Evolutionary conservation across 306 rosid genomes (phyloP), one percentile per base, ranked within the genome.

Genomic region (Cercis canadensis): DNA sequence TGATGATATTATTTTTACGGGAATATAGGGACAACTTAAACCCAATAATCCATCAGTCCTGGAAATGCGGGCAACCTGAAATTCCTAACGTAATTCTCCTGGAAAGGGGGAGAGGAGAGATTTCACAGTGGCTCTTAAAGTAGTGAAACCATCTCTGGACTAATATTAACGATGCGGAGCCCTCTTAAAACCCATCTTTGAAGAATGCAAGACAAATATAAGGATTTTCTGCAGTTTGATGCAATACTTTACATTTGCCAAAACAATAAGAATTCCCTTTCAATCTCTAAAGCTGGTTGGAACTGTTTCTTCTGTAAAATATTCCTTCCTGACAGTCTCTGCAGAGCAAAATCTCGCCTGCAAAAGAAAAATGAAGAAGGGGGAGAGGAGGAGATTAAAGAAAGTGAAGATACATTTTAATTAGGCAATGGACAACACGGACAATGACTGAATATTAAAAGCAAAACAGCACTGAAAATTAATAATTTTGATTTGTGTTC

Each of bases 291-390:
- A 89, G 73, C 65, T 78, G 18, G 84, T 76, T 0, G 97, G 96
- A 62, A 91, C 59, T 14, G 90, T 87, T 57, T 79, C 86, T 58
- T 79, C 83, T 10, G 89, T 85, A 75, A 95, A 95, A 70, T 89
- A 89, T 74, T 95, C 96, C 78, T 83, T 81, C 72, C 86, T 82
- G 44, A 91, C 80, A 40, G 82, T 83, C 60, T 95, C 92, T 45
- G 74, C 85, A 3, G 95, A 84, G 84, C 99, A 95, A 84, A 95
- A 95, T 54, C 85, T 86, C 63, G 55, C 97, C 99, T 95, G 74
- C 80, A 82, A 81, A 77, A 77, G 14, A 51, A 51, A 47, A 55
- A 36, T 24, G 29, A 24, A 24, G 3, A 14, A 11, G 46, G 2
- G 73, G 47, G 33, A 17, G 49, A 12, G 37, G 29, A 11, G 1